Base-by-base conservation (phyloP, 2,329 filamentous ascomycete species). In the Bipolaris cookei region DNA sequence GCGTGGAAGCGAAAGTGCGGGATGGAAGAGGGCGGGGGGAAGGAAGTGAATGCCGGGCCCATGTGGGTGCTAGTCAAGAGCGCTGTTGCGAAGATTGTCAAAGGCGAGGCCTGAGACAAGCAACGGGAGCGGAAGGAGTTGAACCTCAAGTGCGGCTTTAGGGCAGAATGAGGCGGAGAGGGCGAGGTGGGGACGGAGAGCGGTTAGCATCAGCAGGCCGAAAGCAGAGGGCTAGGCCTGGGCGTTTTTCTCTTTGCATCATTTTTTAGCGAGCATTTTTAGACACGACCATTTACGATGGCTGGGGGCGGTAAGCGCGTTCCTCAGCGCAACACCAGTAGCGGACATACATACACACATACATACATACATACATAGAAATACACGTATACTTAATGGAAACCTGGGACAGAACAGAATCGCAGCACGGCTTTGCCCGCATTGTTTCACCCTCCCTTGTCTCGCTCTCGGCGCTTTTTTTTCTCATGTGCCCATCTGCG, bases 11-110 rank as follows among this genome's bases (percentile, higher is more conserved):
- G 56, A 53, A 67, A 62, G 39, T 69, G 67, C 41, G 67, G 65
- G n/a, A 55, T 67, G 54, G 62, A 55, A 34, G 65, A 63, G 20
- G 56, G 46, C 7, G 61, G 54, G 14, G 62, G 61, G 48, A 69
- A 64, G 38, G 63, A 67, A 56, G 58, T 61, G 10, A 68, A 66
- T 41, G 66, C 66, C 20, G 67, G 67, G 43, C 65, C 67, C 5
- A 68, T 68, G 65, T 69, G 67, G 67, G 65, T 68, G 48, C 60
- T 69, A 10, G 67, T 69, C 23, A 69, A 67, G 59, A 65, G 64
- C 47, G 67, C 65, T 25, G 54, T 68, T 47, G 60, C 51, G 37
- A 60, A 61, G 54, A 69, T 69, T 56, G 56, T 63, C n/a, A 63
- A 55, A 32, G 63, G 65, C 32, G 67, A 69, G 51, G 67, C 67